These are phyloP conservation scores for Aegilops umbellulata DNA, from an alignment of 176 grass and related monocot genomes.

Conservation along the genomic window DNA sequence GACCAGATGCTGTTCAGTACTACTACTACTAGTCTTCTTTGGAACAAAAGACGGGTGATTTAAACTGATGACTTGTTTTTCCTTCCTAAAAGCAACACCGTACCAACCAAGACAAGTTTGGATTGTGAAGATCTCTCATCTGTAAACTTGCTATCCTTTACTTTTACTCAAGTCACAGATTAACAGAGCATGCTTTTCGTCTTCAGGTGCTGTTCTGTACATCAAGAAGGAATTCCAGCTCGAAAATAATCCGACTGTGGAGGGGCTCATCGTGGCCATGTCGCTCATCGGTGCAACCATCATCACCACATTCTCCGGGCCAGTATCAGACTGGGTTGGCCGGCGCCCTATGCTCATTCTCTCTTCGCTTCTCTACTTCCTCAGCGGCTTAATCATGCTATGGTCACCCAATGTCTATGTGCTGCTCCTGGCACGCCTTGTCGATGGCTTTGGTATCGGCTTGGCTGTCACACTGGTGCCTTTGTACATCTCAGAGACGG, in stretches of 20 bases:
- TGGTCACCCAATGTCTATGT: conserved; percentile 87
- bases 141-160: conserved; percentile 9
- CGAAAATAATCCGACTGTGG: conserved; percentile 64
- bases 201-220: conserved; percentile 74
- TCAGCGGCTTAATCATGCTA: conserved; percentile 78
- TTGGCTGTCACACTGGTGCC: conserved; percentile 83
- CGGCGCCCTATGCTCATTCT: conserved; percentile 78
- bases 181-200: conserved; percentile 9
- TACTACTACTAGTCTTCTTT: not conserved
- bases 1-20: not conserved
- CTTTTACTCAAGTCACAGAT: not conserved
- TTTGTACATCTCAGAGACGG: conserved; percentile 92
- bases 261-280: conserved; percentile 87
- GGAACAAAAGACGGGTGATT: not conserved
- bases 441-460: conserved; percentile 86
- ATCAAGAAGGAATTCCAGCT: conserved; percentile 90
- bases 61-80: not conserved
- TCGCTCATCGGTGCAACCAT: conserved; percentile 88
- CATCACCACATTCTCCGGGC: conserved; percentile 83
- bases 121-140: not conserved
- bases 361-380: conserved; percentile 71
- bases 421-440: conserved; percentile 70
- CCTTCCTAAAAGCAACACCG: not conserved
- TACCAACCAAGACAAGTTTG: not conserved
- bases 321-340: conserved; percentile 68